Conservation (phyloP, 2,329 filamentous ascomycete species). For the Diaporthe vexans region DNA sequence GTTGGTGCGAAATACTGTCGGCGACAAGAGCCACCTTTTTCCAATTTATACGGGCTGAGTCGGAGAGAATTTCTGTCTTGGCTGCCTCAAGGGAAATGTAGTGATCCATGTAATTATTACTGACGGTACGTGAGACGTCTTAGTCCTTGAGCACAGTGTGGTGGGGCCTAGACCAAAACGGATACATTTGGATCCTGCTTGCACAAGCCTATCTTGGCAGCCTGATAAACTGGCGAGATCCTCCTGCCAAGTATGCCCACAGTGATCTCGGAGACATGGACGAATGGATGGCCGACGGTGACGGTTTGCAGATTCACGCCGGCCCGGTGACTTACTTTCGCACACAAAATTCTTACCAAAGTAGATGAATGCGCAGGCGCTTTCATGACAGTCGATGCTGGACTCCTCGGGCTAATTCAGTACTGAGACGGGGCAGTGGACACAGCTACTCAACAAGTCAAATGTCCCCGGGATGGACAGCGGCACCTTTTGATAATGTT, state of each 20-base stretch:
- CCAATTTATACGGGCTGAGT: too few relatives aligned
- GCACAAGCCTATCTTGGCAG: too few relatives aligned
- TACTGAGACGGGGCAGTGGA: neutral
- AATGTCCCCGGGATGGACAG: too few relatives aligned
- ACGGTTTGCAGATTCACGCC: neutral
- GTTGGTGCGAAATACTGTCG: neutral
- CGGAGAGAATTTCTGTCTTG: too few relatives aligned
- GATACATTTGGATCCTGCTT: too few relatives aligned
- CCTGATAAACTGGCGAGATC: too few relatives aligned
- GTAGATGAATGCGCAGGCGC: neutral
- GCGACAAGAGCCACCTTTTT: neutral
- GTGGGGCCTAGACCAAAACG: too few relatives aligned
- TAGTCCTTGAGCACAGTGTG: too few relatives aligned
- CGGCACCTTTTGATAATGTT: neutral
- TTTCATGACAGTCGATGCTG: neutral
- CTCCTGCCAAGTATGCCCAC: neutral
- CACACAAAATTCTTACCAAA: neutral
- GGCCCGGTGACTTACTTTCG: neutral
- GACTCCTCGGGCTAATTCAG: neutral
- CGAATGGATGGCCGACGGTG: neutral
- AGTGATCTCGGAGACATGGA: slow-evolving; percentile 4
- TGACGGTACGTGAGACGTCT: too few relatives aligned
- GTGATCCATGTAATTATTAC: too few relatives aligned
- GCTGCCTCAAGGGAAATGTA: too few relatives aligned
- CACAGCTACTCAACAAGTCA: neutral